Evolutionary conservation across 2,329 filamentous ascomycete genomes (phyloP).

Genomic region (Laburnicola sp.): DNA sequence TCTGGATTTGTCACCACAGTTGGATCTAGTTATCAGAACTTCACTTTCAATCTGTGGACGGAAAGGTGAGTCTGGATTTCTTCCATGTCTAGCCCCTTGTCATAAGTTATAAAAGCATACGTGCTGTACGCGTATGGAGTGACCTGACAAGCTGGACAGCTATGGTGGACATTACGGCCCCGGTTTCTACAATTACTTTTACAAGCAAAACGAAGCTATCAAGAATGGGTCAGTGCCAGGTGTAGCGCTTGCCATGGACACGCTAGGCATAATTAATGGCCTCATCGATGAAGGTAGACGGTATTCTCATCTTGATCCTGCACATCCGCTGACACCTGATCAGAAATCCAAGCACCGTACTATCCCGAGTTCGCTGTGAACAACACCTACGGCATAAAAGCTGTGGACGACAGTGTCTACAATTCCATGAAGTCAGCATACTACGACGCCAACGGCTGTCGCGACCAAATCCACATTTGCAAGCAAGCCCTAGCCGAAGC

Average conservation of each 20-base stretch:
- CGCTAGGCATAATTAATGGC: slow-evolving; percentile 59
- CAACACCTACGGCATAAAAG: slow-evolving; percentile 58
- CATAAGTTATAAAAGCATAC: too few relatives aligned
- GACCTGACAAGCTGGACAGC: slow-evolving; percentile 3
- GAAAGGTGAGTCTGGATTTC: slow-evolving; percentile 38
- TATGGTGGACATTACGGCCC: slow-evolving; percentile 56
- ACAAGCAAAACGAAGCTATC: slow-evolving; percentile 59
- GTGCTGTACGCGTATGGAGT: too few relatives aligned
- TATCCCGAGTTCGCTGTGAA: slow-evolving; percentile 57
- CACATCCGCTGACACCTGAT: background rate
- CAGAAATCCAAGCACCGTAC: slow-evolving; percentile 50
- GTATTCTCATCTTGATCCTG: background rate
- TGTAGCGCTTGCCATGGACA: slow-evolving; percentile 57
- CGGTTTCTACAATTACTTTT: slow-evolving; percentile 60
- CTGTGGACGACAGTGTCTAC: slow-evolving; percentile 53
- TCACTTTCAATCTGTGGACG: slow-evolving; percentile 56
- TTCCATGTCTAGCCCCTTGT: too few relatives aligned
- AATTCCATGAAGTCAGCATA: slow-evolving; percentile 50
- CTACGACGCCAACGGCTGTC: slow-evolving; percentile 55
- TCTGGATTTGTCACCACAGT: slow-evolving; percentile 39
- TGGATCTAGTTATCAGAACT: slow-evolving; percentile 57
- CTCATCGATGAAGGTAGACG: slow-evolving; percentile 53
- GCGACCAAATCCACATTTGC: slow-evolving; percentile 55
- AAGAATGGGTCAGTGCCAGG: slow-evolving; percentile 52
- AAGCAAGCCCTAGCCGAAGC: slow-evolving; percentile 24